phyloP scores from a whole-genome alignment of 176 grass and related monocot species.

The Phyllostachys edulis region DNA sequence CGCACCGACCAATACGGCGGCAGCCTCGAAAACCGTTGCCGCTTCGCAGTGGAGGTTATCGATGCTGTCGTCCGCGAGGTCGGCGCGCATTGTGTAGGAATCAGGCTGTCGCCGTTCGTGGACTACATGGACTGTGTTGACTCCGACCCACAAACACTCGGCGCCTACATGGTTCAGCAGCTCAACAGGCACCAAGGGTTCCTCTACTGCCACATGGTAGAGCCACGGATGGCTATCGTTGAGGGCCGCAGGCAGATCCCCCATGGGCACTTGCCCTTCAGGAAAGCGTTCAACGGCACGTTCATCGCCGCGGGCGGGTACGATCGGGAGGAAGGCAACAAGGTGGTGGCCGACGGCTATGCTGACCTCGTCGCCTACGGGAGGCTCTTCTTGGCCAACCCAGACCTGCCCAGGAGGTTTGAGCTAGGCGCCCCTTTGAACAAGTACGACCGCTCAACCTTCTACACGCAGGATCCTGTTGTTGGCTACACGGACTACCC shows the following conservation, averaged over 20 bases:
- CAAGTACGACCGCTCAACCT: conserved; percentile 29
- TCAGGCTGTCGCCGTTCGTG: conserved; percentile 6
- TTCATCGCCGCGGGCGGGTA: conserved; percentile 39
- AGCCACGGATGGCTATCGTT: conserved; percentile 26
- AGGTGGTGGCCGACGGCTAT: conserved; percentile 9
- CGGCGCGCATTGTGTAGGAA: conserved; percentile 20
- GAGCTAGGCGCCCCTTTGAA: neutral
- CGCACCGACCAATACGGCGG: conserved; percentile 30
- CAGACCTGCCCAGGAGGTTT: conserved; percentile 31
- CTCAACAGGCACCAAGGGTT: neutral
- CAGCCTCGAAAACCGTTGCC: conserved; percentile 42
- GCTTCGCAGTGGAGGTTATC: conserved; percentile 28
- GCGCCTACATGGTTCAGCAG: conserved; percentile 12
- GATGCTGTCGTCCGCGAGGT: conserved; percentile 23
- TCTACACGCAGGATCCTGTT: conserved; percentile 16
- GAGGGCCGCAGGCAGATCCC: neutral
- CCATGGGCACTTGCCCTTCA: conserved; percentile 3
- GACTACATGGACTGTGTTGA: conserved; percentile 30
- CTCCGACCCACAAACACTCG: conserved; percentile 1
- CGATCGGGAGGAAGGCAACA: conserved; percentile 23
- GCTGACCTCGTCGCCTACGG: conserved; percentile 30
- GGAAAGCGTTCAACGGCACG: neutral
- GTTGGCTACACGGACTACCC: conserved; percentile 46
- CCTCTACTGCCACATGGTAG: conserved; percentile 45
- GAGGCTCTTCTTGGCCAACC: conserved; percentile 36